Evolutionary conservation across 148 eudicot species (phyloP).

Genomic region (Heliamphora exappendiculata): DNA sequence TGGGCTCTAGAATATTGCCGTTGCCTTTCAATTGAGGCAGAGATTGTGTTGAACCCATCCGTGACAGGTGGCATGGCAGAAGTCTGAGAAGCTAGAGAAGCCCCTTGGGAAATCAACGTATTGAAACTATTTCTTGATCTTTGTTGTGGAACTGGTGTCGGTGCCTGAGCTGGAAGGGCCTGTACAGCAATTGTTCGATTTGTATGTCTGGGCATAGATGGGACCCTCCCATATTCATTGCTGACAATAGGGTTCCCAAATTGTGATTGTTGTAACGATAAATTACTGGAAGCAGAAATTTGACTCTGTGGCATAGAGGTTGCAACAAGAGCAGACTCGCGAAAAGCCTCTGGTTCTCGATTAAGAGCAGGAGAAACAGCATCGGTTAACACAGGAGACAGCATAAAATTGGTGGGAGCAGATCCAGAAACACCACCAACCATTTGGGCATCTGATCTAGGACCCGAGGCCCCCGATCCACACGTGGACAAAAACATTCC

Average conservation of each 20-base stretch:
- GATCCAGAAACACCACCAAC: constrained; percentile 20
- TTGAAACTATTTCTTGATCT: constrained; percentile 26
- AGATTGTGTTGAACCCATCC: constrained; percentile 7
- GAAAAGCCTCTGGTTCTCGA: constrained; percentile 29
- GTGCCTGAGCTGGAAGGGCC: constrained; percentile 49
- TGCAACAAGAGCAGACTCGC: constrained; percentile 18
- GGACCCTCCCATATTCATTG: constrained; percentile 36
- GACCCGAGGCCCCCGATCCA: constrained; percentile 20
- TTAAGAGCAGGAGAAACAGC: constrained; percentile 40
- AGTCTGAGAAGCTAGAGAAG: constrained; percentile 30
- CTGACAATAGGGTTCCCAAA: constrained; percentile 15
- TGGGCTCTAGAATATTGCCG: constrained; percentile 18
- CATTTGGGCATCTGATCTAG: constrained; percentile 19
- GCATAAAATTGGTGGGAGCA: constrained; percentile 17
- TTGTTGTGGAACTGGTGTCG: constrained; percentile 24
- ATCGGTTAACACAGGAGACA: constrained; percentile 46
- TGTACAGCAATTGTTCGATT: constrained; percentile 51
- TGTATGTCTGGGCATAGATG: constrained; percentile 30
- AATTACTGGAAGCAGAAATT: constrained; percentile 19
- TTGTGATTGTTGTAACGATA: constrained; percentile 36
- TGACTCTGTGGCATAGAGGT: constrained; percentile 21
- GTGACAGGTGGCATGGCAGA: constrained; percentile 14
- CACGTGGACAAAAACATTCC: constrained; percentile 21
- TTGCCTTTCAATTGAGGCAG: constrained; percentile 29
- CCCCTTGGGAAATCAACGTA: constrained; percentile 14